Evolutionary conservation across 2,329 filamentous ascomycete genomes (phyloP).

Genomic region (Lecanoromycetidae sp.): DNA sequence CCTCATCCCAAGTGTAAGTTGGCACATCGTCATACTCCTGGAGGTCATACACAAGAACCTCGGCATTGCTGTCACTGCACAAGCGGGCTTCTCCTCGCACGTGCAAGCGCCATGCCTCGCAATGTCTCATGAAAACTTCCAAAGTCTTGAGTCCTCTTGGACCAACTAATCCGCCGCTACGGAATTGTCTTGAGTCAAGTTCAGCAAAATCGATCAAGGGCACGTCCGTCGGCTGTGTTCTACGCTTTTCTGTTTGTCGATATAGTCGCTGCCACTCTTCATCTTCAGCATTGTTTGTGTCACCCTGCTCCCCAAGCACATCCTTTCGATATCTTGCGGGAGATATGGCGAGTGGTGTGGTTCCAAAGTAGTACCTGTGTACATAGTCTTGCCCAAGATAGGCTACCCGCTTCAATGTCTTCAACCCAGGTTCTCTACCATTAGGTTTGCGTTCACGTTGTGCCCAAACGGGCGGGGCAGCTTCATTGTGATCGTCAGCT

Average conservation of each 20-base stretch:
- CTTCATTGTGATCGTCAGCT: too few species aligned
- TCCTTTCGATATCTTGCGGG: neutral
- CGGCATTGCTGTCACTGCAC: neutral
- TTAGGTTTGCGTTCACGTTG: constrained; percentile 5
- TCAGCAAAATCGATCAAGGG: constrained; percentile 9
- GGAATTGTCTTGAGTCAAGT: constrained; percentile 13
- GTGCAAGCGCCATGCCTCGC: constrained; percentile 20
- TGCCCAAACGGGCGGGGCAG: too few species aligned
- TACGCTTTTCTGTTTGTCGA: neutral
- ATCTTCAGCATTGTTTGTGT: neutral
- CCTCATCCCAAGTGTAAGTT: constrained; percentile 19
- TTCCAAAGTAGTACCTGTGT: constrained; percentile 13
- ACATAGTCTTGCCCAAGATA: constrained; percentile 16
- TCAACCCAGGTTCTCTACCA: constrained; percentile 18
- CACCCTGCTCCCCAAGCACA: neutral
- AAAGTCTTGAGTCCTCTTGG: constrained; percentile 18
- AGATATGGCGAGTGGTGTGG: constrained; percentile 1
- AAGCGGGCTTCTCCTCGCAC: constrained; percentile 3
- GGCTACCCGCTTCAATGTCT: constrained; percentile 17
- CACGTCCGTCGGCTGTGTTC: neutral
- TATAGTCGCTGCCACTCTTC: constrained; percentile 1
- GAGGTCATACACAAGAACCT: neutral
- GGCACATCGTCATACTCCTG: constrained; percentile 21
- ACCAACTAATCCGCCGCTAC: constrained; percentile 14
- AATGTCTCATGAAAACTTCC: constrained; percentile 21